These are phyloP conservation scores for Byssoonygena ceratinophila DNA, from an alignment of 2,329 filamentous ascomycete genomes.

Conservation along the genomic window DNA sequence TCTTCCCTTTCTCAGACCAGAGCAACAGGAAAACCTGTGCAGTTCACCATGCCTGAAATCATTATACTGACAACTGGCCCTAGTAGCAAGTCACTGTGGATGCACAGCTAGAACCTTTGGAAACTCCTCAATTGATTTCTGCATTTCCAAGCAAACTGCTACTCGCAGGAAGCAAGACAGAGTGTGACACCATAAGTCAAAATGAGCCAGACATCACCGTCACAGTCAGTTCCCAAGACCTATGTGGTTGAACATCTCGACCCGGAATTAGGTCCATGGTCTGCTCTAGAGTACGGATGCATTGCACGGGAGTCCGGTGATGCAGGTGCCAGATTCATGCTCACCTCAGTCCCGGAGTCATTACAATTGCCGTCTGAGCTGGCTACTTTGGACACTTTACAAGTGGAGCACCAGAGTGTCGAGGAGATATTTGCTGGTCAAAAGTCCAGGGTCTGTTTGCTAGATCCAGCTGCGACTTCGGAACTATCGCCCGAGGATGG, in stretches of 20 bases:
- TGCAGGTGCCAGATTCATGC: constrained; percentile 58
- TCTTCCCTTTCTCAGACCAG: too few species aligned
- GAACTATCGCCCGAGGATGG: constrained; percentile 79
- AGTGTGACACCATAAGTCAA: neutral
- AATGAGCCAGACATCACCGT: neutral
- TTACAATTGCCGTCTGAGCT: constrained; percentile 54
- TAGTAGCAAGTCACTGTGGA: too few species aligned
- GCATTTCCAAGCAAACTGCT: too few species aligned
- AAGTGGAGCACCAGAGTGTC: constrained; percentile 64
- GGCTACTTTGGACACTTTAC: constrained; percentile 51
- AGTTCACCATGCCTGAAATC: too few species aligned
- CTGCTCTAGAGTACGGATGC: constrained; percentile 77
- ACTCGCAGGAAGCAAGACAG: neutral
- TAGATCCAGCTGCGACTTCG: constrained; percentile 73
- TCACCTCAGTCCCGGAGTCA: constrained; percentile 65
- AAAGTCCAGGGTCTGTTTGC: constrained; percentile 70
- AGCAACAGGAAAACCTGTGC: too few species aligned
- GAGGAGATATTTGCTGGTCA: constrained; percentile 66
- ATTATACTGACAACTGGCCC: too few species aligned
- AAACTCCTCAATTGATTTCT: too few species aligned
- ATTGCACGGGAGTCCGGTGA: constrained; percentile 72
- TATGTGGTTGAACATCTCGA: constrained; percentile 97
- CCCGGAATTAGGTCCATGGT: constrained; percentile 88
- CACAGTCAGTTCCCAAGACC: constrained; percentile 34
- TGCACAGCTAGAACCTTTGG: too few species aligned